Evolutionary conservation across 2,329 filamentous ascomycete species (phyloP).

Genomic region (Alternaria solani): DNA sequence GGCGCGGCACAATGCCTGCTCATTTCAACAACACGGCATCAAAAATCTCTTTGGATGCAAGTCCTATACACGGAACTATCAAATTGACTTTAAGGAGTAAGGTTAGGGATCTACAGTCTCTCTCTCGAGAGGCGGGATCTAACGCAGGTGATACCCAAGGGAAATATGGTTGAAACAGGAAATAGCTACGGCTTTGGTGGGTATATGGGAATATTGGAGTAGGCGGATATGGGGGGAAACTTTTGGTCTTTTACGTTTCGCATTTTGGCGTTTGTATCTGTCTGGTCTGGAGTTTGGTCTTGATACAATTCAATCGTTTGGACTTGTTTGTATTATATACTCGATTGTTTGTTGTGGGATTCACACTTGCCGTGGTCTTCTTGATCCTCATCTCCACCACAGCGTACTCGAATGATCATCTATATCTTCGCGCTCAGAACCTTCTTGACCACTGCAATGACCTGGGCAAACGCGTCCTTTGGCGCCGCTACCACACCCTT

Average conservation of each 20-base stretch:
- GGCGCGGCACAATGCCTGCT: too few relatives aligned
- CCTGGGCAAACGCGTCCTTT: conserved; percentile 74
- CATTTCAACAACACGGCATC: neutral
- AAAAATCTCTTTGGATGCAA: neutral
- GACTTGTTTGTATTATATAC: neutral
- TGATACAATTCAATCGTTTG: neutral
- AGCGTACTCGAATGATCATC: neutral
- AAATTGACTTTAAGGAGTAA: neutral
- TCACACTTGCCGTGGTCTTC: too few relatives aligned
- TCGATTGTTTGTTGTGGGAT: too few relatives aligned
- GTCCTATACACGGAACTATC: neutral
- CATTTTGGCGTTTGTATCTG: neutral
- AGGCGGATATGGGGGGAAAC: neutral
- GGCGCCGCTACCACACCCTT: conserved; percentile 94
- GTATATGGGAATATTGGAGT: neutral
- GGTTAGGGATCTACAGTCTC: neutral
- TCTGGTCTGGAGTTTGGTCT: neutral
- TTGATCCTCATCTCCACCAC: too few relatives aligned
- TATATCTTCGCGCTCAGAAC: conserved; percentile 64
- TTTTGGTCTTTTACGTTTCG: neutral
- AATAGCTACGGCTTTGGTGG: neutral
- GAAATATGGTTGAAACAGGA: neutral
- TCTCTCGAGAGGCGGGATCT: neutral
- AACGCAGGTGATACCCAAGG: neutral
- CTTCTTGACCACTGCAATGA: conserved; percentile 82